These are phyloP conservation scores for Ulvella scutata DNA, from an alignment of 139 green algal species.

Conservation along the genomic window DNA sequence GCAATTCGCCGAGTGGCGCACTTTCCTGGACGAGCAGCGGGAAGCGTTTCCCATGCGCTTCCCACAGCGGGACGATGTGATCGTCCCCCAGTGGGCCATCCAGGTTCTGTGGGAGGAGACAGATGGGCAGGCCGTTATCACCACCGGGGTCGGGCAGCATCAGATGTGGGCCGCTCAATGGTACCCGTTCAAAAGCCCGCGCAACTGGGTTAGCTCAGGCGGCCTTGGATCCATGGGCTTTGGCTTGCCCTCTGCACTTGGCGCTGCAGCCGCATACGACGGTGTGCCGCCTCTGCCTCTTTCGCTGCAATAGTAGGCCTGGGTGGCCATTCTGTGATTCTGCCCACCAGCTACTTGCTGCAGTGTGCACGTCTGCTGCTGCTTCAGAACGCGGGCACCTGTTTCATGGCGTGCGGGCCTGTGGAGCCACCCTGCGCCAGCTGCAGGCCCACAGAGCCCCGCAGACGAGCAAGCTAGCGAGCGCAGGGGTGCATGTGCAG, in stretches of 20 bases:
- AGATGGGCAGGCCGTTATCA: conserved; percentile 86
- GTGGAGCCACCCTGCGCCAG: too few species aligned
- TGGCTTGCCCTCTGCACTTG: conserved; percentile 85
- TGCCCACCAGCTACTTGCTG: too few species aligned
- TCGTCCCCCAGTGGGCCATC: conserved; percentile 92
- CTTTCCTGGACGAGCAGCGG: conserved; percentile 44
- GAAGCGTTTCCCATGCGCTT: conserved; percentile 72
- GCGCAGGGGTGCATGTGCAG: not conserved
- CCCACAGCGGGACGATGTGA: conserved; percentile 69
- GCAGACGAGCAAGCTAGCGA: not conserved
- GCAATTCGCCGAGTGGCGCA: conserved; percentile 34
- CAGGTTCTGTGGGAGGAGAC: conserved; percentile 86
- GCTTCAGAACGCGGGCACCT: too few species aligned
- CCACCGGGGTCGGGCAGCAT: conserved; percentile 96
- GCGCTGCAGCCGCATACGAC: conserved; percentile 74
- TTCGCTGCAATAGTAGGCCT: too few species aligned
- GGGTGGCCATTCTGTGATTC: too few species aligned
- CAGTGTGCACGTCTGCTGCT: too few species aligned
- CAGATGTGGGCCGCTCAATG: conserved; percentile 98
- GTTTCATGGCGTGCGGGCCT: too few species aligned
- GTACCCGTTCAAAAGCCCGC: conserved; percentile 65
- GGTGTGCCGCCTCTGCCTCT: conserved; percentile 12
- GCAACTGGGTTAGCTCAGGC: conserved; percentile 69
- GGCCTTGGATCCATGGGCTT: conserved; percentile 98
- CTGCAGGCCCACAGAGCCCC: too few species aligned